Conservation (phyloP, 129 eudicot genomes). For the Heracleum sosnowskyi region DNA sequence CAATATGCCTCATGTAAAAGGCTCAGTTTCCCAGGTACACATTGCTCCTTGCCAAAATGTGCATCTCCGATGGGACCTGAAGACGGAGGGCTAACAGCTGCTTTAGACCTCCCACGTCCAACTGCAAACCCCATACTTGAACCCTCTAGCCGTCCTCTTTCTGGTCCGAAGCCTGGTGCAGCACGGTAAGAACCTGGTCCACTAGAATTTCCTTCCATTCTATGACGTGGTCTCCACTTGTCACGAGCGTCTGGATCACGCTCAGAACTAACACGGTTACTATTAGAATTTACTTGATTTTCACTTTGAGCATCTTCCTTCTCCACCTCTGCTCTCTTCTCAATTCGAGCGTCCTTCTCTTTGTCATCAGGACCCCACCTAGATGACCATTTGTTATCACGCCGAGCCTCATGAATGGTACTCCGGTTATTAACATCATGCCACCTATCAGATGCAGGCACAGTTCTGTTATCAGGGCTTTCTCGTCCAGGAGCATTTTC, state of each 20-base stretch:
- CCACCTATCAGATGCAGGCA: constrained; percentile 69
- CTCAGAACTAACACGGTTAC: constrained; percentile 46
- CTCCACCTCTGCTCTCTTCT: constrained; percentile 48
- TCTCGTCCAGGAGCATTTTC: constrained; percentile 57
- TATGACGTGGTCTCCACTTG: constrained; percentile 96
- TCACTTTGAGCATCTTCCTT: constrained; percentile 63
- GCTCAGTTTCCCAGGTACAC: constrained; percentile 56
- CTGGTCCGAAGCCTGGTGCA: constrained; percentile 90
- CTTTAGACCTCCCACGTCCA: constrained; percentile 81
- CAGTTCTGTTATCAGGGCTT: constrained; percentile 36
- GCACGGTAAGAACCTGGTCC: constrained; percentile 65
- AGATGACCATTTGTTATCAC: constrained; percentile 89
- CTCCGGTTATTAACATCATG: constrained; percentile 57
- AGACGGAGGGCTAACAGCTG: constrained; percentile 38
- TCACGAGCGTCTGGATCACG: constrained; percentile 81
- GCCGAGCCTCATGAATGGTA: constrained; percentile 47
- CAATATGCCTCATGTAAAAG: constrained; percentile 28
- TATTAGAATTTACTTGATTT: constrained; percentile 30
- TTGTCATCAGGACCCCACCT: constrained; percentile 98
- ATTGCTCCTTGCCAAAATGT: constrained; percentile 32
- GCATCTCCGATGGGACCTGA: constrained; percentile 40
- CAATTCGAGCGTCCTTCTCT: constrained; percentile 63
- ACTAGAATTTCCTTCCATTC: constrained; percentile 60
- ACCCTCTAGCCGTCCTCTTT: constrained; percentile 58
- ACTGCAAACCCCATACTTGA: constrained; percentile 61